Base-by-base conservation (phyloP, 2,329 filamentous ascomycete genomes). In the Botrytis deweyae region DNA sequence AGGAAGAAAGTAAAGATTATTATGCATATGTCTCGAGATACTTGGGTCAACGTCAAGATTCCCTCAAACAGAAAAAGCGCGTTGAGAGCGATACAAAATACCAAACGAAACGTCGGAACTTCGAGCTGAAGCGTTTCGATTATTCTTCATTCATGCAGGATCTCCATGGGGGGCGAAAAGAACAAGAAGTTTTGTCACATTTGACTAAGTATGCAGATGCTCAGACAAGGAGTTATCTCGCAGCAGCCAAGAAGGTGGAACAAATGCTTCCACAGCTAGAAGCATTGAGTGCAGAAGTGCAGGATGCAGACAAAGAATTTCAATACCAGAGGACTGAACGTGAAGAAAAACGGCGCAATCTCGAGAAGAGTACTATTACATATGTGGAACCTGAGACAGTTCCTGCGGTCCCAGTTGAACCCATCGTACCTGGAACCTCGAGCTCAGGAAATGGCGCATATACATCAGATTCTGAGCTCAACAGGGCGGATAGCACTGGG, bases 101-200 rank as follows among this genome's bases (percentile, higher is more conserved):
- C 81, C 95, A 98, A 82, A 90, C 88, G 64, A 98, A 98, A 85
- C 90, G 95, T 77, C 91, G 93, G 63, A 97, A 94, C 78, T 99
- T 99, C 80, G 96, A 99, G 84, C 87, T 99, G 73, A 98, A 97
- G 84, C 91, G 97, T 16, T 99, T 99, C 80, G 97, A 99, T 83
- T 99, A 99, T 82, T 98, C 95, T 4, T 97, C 94, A 22, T 99
- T 98, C 81, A 97, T 99, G 93, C 95, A 98, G 80, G 96, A 99
- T 84, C 87, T 99, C n/a, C 96, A 98, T 76, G 96, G 96, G 44
- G 96, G 96, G n/a, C 91, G 96, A 76, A 99, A 98, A 82, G 96
- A 99, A 80, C 96, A 98, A 80, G 96, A 99, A 82, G 93, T 99
- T 7, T 84, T 99, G 44, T 98, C 95, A 1, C 93, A 98, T 81